Evolutionary conservation across 169 alveolate genomes (phyloP), one percentile per base, ranked within the genome.

Genomic region (Neospora caninum): DNA sequence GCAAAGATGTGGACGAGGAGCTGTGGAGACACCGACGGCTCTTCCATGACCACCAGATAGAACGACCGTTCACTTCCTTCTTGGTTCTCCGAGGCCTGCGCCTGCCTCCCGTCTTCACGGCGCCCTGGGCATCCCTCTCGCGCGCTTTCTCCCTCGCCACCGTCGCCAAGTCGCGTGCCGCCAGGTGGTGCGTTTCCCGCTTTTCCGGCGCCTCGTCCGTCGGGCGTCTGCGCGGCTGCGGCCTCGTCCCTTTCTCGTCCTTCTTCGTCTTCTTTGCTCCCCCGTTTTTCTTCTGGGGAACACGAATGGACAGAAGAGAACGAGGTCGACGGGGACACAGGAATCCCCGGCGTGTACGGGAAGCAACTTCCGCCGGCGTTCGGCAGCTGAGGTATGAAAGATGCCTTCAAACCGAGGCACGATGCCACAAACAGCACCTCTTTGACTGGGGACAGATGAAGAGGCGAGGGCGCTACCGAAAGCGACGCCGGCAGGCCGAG

Each of bases 1-100:
- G 89, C 64, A 25, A 82, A 82, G 64, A 82, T 43, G 34, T 82
- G 89, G n/a, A 82, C 89, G 27, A 82, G 67, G 41, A 82, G 89
- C 89, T 38, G 89, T 20, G 67, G 67, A 20, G 69, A 41, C 34
- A 82, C 64, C 69, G 89, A 82, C 69, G 54, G 54, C 64, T 82
- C 89, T 31, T 82, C 89, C 89, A 82, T 38, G 67, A 82, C 39
- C 36, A 82, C 89, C 38, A 82, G 64, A 34, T 82, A 82, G 36
- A 82, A 82, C 36, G 89, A 82, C 25, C 89, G 54, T 22, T 9
- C 64, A 67, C 42, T 20, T 49, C 43, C 42, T 38, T 82, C 89
- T 13, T 31, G 38, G 2, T 25, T 49, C 10, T 39, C 7, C 39
- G 7, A 13, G 6, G 20, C 38, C 89, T 2, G 89, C 2, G 36